Evolutionary conservation across 495 filamentous ascomycete genomes (phyloP).

Genomic region (Tuber aestivum): DNA sequence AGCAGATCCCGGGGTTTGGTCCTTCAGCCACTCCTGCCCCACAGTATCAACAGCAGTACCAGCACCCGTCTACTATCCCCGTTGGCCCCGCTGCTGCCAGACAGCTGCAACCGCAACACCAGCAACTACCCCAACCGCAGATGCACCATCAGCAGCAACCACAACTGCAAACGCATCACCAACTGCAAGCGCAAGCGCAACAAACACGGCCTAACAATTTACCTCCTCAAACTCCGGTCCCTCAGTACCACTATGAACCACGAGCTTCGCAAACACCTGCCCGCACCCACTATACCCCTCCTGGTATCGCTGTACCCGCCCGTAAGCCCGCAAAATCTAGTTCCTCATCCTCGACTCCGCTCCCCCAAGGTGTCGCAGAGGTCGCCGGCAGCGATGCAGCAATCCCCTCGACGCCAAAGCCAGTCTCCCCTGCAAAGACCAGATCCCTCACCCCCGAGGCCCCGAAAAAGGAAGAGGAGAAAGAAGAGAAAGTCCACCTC

Average conservation of each 20-base stretch:
- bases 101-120: background rate
- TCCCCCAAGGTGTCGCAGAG: conserved; percentile 22
- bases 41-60: conserved; percentile 15
- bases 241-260: background rate
- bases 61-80: conserved; percentile 7
- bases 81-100: background rate
- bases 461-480: background rate
- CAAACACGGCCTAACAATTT: conserved; percentile 14
- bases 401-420: background rate
- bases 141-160: conserved; percentile 4
- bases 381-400: conserved; percentile 31
- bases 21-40: background rate
- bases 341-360: conserved; percentile 21
- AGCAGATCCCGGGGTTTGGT: conserved; percentile 7
- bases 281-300: conserved; percentile 12
- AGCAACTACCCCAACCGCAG: conserved; percentile 17
- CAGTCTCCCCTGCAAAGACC: background rate
- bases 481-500: conserved; percentile 20
- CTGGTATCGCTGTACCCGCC: conserved; percentile 2
- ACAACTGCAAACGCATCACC: conserved; percentile 7
- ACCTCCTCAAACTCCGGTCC: background rate
- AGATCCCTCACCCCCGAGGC: conserved; percentile 24
- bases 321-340: conserved; percentile 17
- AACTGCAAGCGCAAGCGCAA: conserved; percentile 14
- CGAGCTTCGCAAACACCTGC: background rate